Evolutionary conservation across 352 stramenopile species (phyloP), one percentile per base, ranked within the genome.

Genomic region (Nothophytophthora sp.): DNA sequence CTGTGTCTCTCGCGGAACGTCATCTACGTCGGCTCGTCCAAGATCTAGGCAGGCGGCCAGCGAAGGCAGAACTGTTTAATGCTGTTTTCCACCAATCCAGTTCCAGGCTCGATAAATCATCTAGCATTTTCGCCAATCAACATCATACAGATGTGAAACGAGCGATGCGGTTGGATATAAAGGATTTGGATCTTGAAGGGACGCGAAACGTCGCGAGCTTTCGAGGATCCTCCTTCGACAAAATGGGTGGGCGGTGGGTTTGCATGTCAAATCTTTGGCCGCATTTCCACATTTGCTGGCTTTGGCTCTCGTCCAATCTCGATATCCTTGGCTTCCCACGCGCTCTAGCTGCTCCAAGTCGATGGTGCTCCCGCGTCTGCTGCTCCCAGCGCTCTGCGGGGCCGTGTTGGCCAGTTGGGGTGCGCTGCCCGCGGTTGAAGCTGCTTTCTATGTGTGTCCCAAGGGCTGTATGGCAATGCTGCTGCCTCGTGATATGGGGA

Each of bases 1-100:
- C 73, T 99, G 39, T 96, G 95, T 41, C 76, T 95, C 53, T 81
- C 70, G 30, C 80, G 83, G 64, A 96, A 95, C 54, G 77, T 93
- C 70, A 92, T 96, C 42, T 96, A 96, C 75, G 79, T 96, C 28
- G 83, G 86, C 50, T 79, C 77, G 30, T 85, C 86, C 50, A 95
- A 95, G 76, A 91, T 95, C 29, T 95, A 76, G 41, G 49, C 39
- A 28, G 20, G 15, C 10, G 19, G 27, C 34, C n/a, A n/a, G n/a
- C n/a, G n/a, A n/a, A n/a, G n/a, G n/a, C n/a, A n/a, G n/a, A n/a
- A n/a, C n/a, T n/a, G n/a, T n/a, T n/a, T n/a, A n/a, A n/a, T n/a
- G n/a, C n/a, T n/a, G n/a, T n/a, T 54, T 55, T 56, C 42, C 58
- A 55, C 46, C 42, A 76, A 80, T 79, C 27, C 49, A 50, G n/a